A percentile compares a stretch with the other conserved stretches of the same genome.
phyloP scores from a whole-genome alignment of 345 rosid genomes.

The Mallotus nudiflorus region DNA sequence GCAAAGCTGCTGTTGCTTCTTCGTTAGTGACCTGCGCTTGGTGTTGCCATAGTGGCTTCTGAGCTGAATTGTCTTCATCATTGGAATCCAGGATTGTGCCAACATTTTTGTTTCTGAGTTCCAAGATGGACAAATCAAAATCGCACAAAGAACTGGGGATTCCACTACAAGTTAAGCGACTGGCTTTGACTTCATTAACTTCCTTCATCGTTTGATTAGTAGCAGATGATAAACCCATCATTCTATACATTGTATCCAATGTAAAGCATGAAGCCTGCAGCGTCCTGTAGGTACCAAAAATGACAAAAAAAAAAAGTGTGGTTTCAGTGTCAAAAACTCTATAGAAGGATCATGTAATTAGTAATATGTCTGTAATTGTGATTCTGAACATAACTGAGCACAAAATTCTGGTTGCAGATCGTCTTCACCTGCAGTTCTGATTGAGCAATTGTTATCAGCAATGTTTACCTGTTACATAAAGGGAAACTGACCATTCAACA shows the following conservation, averaged over 20 bases:
- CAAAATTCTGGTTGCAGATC: conserved; percentile 18
- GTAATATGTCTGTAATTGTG: not conserved
- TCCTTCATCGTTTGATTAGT: conserved; percentile 25
- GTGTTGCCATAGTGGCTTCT: conserved; percentile 29
- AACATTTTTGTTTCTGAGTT: conserved; percentile 35
- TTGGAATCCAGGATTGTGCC: conserved; percentile 18
- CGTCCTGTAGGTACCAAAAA: no score
- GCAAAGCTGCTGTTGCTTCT: conserved; percentile 30
- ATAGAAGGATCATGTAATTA: not conserved
- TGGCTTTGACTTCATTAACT: conserved; percentile 22
- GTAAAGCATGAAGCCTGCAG: conserved; percentile 27
- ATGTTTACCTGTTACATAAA: conserved; percentile 38
- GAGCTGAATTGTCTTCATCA: conserved; percentile 29
- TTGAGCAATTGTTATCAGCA: conserved; percentile 16
- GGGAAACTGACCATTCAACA: conserved; percentile 7
- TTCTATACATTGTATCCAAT: conserved; percentile 20
- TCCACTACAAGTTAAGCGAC: conserved; percentile 29
- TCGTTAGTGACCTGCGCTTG: conserved; percentile 41
- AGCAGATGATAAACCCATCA: conserved; percentile 22
- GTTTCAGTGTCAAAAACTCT: not conserved
- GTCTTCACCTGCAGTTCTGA: conserved; percentile 5
- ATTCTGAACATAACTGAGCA: conserved; percentile 36
- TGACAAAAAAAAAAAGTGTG: conserved; percentile 4
- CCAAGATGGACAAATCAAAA: conserved; percentile 44
- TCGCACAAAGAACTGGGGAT: conserved; percentile 35